Evolutionary conservation across 2,329 filamentous ascomycete genomes (phyloP), one percentile per base, ranked within the genome.

Genomic region (Ophiocordyceps sinensis): DNA sequence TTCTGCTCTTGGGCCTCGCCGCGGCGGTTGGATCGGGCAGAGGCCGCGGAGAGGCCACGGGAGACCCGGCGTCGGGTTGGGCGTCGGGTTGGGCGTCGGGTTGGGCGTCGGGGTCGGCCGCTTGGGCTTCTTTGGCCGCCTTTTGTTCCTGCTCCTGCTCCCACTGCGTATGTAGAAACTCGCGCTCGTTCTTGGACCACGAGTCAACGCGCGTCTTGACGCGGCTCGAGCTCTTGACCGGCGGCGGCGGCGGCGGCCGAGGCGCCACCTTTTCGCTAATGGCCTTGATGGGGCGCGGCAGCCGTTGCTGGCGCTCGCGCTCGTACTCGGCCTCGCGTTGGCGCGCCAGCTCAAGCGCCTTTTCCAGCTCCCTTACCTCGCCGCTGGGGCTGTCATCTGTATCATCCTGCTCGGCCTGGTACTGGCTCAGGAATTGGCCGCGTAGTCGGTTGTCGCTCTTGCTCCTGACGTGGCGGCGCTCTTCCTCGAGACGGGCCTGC

Each of bases 361-460:
- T 70, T 62, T 96, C 89, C 5, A 96, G 70, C 56, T 95, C 81
- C 51, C 75, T 75, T 46, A 95, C 79, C 34, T 87, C 77, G 47
- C 70, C 73, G 46, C 69, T 75, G 57, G 89, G 71, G 41, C 68
- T 65, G 15, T 58, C 50, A 43, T 43, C 53, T 54, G 54, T 44
- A 61, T 56, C 51, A 52, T 45, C 68, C 59, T 55, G 77, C 49
- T 85, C 79, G 17, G 80, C 77, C 57, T 85, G 82, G 56, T 94
- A 94, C 55, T 94, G 83, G 54, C 84, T 89, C 39, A 94, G 71
- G 51, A 81, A 88, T 55, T 94, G 87, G 3, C 87, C 87, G 45
- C 79, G 81, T 19, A 94, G 67, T 46, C 79, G 75, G 31, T 71
- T 69, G 51, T 87, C 79, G 52, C 75, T 80, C 45, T 75, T 71